Evolutionary conservation across 768 basidiomycete species (phyloP), one percentile per base, ranked within the genome.

Genomic region (Aureoboletus auriporus): DNA sequence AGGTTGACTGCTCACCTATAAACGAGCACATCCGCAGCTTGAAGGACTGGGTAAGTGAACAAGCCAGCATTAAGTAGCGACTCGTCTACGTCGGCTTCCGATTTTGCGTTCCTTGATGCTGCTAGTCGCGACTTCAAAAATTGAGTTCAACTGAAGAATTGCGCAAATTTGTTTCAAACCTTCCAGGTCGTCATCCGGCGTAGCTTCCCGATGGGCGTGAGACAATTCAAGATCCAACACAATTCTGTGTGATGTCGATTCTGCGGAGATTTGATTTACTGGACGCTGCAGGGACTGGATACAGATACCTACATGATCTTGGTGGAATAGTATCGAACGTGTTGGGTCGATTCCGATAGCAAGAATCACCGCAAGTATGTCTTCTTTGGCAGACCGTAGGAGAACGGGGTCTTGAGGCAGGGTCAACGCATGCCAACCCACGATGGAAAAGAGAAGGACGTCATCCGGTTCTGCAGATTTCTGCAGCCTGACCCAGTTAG

Each of bases 181-280:
- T 97, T 98, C 93, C 94, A 97, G 0, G 91, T 93, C 5, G 93
- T 97, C 95, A 97, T 96, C 37, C 93, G 69, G 35, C 83, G 80
- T 9, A 97, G 69, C 56, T 82, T 83, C 9, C 92, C 91, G 17
- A 94, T 74, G 0, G 92, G 84, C 0, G 90, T 86, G 29, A 93
- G 69, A 57, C 92, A 95, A 54, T 80, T 89, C 49, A 97, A 65
- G 41, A 94, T 82, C 95, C 94, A 97, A 3, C 88, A 84, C 14
- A 96, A 69, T 56, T 97, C 93, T 1, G 83, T 77, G 60, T 97
- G 94, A 52, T 86, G 75, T 44, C 74, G 82, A 46, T 93, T 90
- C 92, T 95, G 50, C 2, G 4, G 28, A 39, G 28, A 10, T 7
- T 46, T 49, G 43, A 42, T 36, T 39, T 17, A 42, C 5, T 16